A percentile compares a stretch with the other conserved stretches of the same genome.
Evolutionary conservation across 192 early-diverging fungal genomes (phyloP).

Genomic region (Coemansia sp.): DNA sequence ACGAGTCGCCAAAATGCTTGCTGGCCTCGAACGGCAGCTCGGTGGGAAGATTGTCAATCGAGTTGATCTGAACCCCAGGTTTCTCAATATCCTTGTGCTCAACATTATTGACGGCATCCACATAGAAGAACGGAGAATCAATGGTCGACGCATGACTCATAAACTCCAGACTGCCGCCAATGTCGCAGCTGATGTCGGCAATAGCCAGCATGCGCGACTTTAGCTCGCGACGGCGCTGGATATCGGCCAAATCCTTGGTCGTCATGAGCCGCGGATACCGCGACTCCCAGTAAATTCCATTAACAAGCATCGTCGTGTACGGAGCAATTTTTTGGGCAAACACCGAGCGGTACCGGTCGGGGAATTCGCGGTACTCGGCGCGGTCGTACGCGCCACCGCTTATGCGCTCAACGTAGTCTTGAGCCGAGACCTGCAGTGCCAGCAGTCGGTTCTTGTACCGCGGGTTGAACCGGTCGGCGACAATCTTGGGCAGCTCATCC

Average conservation of each 20-base stretch:
- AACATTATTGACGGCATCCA: constrained; percentile 71
- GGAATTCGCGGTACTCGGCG: constrained; percentile 74
- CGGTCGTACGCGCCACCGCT: constrained; percentile 61
- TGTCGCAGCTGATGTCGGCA: constrained; percentile 93
- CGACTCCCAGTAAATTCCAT: constrained; percentile 93
- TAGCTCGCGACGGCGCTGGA: constrained; percentile 66
- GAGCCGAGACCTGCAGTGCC: constrained; percentile 69
- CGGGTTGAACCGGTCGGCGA: constrained; percentile 59
- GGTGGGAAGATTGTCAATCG: constrained; percentile 95
- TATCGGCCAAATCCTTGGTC: constrained; percentile 70
- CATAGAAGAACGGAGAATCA: constrained; percentile 88
- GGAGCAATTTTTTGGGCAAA: constrained; percentile 92
- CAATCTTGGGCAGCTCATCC: constrained; percentile 62
- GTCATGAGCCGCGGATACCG: constrained; percentile 86
- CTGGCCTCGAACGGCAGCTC: constrained; percentile 95
- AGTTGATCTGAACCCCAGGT: constrained; percentile 92
- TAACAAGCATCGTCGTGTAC: constrained; percentile 82
- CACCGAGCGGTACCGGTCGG: constrained; percentile 72
- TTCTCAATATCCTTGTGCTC: constrained; percentile 76
- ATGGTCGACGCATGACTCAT: constrained; percentile 87
- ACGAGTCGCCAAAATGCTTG: constrained; percentile 83
- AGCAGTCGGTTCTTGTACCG: constrained; percentile 59
- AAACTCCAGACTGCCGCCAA: constrained; percentile 92
- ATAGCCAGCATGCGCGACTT: constrained; percentile 76
- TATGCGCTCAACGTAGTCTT: constrained; percentile 83